Percentiles rank a stretch among this genome's conserved stretches.
Conservation (phyloP, 2,329 filamentous ascomycete genomes). For the Fusarium sp. region DNA sequence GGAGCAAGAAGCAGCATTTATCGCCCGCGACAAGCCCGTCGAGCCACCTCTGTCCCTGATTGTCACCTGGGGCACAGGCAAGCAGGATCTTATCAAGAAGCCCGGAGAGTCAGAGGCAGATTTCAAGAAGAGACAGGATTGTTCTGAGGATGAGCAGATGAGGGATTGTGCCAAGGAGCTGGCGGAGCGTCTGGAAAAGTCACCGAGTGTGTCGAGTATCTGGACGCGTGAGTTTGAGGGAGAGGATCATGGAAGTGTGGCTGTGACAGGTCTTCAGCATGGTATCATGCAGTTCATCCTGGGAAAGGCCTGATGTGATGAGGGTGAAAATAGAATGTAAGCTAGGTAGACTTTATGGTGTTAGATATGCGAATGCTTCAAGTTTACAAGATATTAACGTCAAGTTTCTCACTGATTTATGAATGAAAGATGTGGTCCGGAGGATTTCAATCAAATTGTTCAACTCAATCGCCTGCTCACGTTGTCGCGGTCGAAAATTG, state of each 20-base stretch:
- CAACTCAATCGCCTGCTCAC: too few species aligned
- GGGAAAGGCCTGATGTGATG: slow-evolving; percentile 12
- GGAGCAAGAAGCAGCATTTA: slow-evolving; percentile 45
- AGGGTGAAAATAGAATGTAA: not conserved
- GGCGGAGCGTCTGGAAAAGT: slow-evolving; percentile 29
- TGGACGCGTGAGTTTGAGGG: slow-evolving; percentile 40
- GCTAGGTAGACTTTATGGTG: not conserved
- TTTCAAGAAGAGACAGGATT: slow-evolving; percentile 43
- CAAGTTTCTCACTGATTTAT: not conserved
- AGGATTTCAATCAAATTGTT: not conserved
- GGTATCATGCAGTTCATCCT: slow-evolving; percentile 38
- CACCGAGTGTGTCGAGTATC: slow-evolving; percentile 30
- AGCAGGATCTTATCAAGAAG: slow-evolving; percentile 44
- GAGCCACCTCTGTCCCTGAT: slow-evolving; percentile 45
- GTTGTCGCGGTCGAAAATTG: not conserved
- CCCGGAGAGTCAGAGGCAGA: slow-evolving; percentile 44
- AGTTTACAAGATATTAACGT: not conserved
- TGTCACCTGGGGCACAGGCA: slow-evolving; percentile 45
- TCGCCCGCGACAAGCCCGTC: slow-evolving; percentile 12
- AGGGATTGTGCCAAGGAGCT: slow-evolving; percentile 30
- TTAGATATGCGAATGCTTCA: not conserved
- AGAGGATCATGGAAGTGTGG: slow-evolving; percentile 42
- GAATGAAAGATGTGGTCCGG: not conserved
- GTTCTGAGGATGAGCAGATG: slow-evolving; percentile 41
- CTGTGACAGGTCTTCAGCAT: slow-evolving; percentile 35